Conservation (phyloP, 1,284 basidiomycete genomes). For the Tremellales sp. region DNA sequence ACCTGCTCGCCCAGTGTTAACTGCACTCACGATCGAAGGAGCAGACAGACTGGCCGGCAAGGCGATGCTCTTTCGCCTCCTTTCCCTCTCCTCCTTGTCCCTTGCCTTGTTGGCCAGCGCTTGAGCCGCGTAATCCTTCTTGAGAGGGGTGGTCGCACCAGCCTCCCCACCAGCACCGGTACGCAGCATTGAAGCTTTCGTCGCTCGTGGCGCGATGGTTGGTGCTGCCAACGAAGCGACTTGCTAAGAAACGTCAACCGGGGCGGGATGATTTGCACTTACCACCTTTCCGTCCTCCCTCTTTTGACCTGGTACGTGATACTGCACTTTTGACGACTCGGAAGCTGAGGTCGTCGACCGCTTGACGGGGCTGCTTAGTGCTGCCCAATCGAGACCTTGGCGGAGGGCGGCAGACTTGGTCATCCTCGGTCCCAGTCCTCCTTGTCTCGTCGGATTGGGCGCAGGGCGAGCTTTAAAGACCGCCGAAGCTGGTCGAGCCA, state of each 20-base stretch:
- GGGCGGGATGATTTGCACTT: slow-evolving; percentile 8
- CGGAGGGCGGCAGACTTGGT: slow-evolving; percentile 33
- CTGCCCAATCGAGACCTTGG: slow-evolving; percentile 33
- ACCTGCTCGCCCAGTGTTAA: too few relatives aligned
- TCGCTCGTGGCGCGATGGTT: slow-evolving; percentile 22
- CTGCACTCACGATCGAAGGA: slow-evolving; percentile 19
- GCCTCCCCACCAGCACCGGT: slow-evolving; percentile 3
- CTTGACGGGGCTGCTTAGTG: slow-evolving; percentile 2
- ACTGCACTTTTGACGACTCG: too few relatives aligned
- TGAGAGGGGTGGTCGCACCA: background rate
- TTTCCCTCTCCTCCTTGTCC: slow-evolving; percentile 24
- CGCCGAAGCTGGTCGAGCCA: background rate
- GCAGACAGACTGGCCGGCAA: slow-evolving; percentile 27
- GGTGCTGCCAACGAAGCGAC: slow-evolving; percentile 33
- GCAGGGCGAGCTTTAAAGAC: slow-evolving; percentile 29
- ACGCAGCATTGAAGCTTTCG: slow-evolving; percentile 27
- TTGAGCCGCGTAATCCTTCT: slow-evolving; percentile 19
- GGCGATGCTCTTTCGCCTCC: slow-evolving; percentile 26
- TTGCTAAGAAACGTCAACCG: background rate
- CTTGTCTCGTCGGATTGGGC: slow-evolving; percentile 12
- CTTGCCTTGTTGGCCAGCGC: slow-evolving; percentile 26
- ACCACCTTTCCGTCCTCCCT: slow-evolving; percentile 21
- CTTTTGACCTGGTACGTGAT: slow-evolving; percentile 30
- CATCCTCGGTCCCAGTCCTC: slow-evolving; percentile 30
- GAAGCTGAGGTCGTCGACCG: background rate